These are phyloP conservation scores for Nematocida sp. DNA, from an alignment of 371 early-diverging fungal genomes.

Conservation along the genomic window DNA sequence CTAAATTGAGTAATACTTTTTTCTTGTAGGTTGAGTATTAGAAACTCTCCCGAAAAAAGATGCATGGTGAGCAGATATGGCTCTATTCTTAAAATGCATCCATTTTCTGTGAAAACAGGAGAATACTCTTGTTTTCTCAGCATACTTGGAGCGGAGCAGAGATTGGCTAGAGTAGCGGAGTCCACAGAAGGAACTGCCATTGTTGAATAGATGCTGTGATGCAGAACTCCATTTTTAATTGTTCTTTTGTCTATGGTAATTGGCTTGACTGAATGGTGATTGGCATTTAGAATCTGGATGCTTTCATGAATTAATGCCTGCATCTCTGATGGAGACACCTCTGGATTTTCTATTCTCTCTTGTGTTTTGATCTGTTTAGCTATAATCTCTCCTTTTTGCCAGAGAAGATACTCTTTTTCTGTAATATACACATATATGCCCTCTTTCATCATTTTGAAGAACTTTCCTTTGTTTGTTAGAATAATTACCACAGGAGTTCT, in stretches of 20 bases:
- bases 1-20: not conserved
- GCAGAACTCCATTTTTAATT: slow-evolving; percentile 2
- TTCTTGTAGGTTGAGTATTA: slow-evolving; percentile 19
- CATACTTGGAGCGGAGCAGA: not conserved
- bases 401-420: slow-evolving; percentile 25
- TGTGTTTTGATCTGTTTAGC: slow-evolving; percentile 16
- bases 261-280: not conserved
- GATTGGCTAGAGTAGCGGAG: slow-evolving; percentile 22
- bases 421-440: slow-evolving; percentile 46
- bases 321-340: slow-evolving; percentile 1
- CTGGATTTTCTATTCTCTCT: not conserved
- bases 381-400: slow-evolving; percentile 39
- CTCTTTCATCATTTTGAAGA: slow-evolving; percentile 55
- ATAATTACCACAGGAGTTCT: slow-evolving; percentile 54
- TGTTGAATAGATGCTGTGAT: slow-evolving; percentile 33
- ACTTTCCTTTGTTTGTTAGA: slow-evolving; percentile 48
- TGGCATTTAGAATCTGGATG: not conserved
- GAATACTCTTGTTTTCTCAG: not conserved
- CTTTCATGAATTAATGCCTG: slow-evolving; percentile 33
- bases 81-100: slow-evolving; percentile 28
- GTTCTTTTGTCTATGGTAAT: slow-evolving; percentile 30
- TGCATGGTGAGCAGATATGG: slow-evolving; percentile 19
- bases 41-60: not conserved
- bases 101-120: slow-evolving; percentile 24
- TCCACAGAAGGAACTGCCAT: slow-evolving; percentile 13